Conservation (phyloP, 768 basidiomycete species). For the Mycena rosella region DNA sequence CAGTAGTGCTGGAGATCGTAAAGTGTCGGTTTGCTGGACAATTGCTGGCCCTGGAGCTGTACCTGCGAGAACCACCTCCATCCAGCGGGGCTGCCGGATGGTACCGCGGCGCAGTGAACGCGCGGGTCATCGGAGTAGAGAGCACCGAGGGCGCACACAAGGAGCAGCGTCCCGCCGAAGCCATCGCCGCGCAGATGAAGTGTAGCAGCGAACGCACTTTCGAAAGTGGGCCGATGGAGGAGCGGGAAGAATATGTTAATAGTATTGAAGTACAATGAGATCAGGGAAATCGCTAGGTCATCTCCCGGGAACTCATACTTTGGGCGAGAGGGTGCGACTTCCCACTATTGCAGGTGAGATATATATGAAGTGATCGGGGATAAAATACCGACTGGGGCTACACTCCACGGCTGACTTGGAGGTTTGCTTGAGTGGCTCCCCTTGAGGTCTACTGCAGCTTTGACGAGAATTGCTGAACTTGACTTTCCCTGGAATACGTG, state of each 20-base stretch:
- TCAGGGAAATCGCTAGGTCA: slow-evolving; percentile 54
- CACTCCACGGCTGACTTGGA: neutral
- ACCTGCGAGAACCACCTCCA: too few relatives aligned
- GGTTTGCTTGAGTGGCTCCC: too few relatives aligned
- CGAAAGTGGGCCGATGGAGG: too few relatives aligned
- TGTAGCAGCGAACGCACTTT: slow-evolving; percentile 32
- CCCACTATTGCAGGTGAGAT: slow-evolving; percentile 20
- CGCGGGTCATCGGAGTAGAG: slow-evolving; percentile 55
- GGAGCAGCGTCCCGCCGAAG: slow-evolving; percentile 57
- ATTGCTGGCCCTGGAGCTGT: slow-evolving; percentile 37
- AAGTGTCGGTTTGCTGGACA: slow-evolving; percentile 38
- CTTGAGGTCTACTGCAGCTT: too few relatives aligned
- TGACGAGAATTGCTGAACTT: too few relatives aligned
- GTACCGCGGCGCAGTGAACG: too few relatives aligned
- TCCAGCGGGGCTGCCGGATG: too few relatives aligned
- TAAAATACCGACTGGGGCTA: too few relatives aligned
- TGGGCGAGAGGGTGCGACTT: neutral
- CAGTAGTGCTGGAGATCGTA: slow-evolving; percentile 55
- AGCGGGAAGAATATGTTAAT: too few relatives aligned
- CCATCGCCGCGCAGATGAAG: slow-evolving; percentile 52
- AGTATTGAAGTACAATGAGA: slow-evolving; percentile 38
- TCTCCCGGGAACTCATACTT: neutral
- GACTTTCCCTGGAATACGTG: too few relatives aligned
- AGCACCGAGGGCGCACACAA: slow-evolving; percentile 63
- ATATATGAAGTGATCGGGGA: too few relatives aligned